phyloP scores from a whole-genome alignment of 169 alveolate genomes.

The Theileria luwenshuni region DNA sequence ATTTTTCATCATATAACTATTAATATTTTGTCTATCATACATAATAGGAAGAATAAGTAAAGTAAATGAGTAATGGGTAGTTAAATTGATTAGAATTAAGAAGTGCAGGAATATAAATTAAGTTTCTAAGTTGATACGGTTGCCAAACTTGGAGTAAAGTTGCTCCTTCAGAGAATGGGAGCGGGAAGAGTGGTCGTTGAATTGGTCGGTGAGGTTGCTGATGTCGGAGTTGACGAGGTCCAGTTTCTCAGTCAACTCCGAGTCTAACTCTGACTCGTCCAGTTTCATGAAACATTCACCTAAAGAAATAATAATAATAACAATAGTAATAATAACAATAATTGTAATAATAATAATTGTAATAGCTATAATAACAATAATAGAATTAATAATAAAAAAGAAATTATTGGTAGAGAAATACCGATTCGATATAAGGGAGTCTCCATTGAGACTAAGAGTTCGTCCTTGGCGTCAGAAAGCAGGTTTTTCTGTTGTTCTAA shows the following conservation, averaged over 20 bases:
- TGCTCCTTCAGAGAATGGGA: constrained; percentile 40
- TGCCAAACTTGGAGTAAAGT: constrained; percentile 61
- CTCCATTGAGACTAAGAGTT: constrained; percentile 36
- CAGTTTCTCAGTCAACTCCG: constrained; percentile 23
- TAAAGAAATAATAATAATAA: no score
- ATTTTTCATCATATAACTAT: neutral
- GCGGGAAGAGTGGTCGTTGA: constrained; percentile 1
- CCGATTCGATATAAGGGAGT: constrained; percentile 54
- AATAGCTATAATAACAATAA: neutral
- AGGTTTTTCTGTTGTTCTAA: constrained; percentile 32
- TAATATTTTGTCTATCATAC: no score
- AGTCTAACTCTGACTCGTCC: constrained; percentile 38
- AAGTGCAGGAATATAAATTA: constrained; percentile 5
- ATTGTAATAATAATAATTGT: neutral
- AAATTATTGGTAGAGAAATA: neutral
- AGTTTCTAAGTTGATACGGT: constrained; percentile 61
- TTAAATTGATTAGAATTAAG: neutral
- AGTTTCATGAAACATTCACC: constrained; percentile 63
- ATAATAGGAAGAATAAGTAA: no score
- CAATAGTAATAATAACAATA: neutral
- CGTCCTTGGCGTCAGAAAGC: constrained; percentile 63
- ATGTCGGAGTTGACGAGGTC: constrained; percentile 30
- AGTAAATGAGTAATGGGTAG: no score
- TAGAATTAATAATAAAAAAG: neutral
- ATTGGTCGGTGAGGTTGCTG: constrained; percentile 1